phyloP scores from a whole-genome alignment of 208 protist species.

The Trypanosoma lewisi region DNA sequence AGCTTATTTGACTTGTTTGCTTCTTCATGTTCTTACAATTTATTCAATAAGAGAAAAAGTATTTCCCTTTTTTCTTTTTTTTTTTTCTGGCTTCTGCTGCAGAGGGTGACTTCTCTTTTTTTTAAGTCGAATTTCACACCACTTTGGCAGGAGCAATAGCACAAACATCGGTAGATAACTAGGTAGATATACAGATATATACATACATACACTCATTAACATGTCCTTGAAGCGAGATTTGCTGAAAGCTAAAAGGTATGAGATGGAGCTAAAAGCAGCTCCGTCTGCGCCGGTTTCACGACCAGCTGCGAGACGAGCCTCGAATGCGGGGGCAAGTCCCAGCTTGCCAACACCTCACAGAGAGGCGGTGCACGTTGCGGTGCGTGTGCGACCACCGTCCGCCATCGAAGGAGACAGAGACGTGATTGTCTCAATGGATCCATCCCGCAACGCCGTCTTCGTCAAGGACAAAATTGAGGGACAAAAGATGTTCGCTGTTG shows the following conservation, averaged over 20 bases:
- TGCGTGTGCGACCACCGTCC: constrained; percentile 66
- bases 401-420: constrained; percentile 39
- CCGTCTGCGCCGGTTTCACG: neutral
- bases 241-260: neutral
- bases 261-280: neutral
- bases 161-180: neutral
- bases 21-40: no score
- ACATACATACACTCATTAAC: neutral
- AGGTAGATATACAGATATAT: neutral
- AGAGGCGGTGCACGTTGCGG: constrained; percentile 71
- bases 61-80: neutral
- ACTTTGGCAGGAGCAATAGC: constrained; percentile 5
- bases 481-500: constrained; percentile 45
- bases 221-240: constrained; percentile 25
- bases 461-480: constrained; percentile 33
- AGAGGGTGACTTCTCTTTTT: constrained; percentile 7
- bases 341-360: constrained; percentile 4
- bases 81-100: neutral
- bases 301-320: neutral
- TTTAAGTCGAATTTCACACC: neutral
- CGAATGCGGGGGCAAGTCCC: neutral
- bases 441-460: constrained; percentile 33
- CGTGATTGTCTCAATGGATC: constrained; percentile 74
- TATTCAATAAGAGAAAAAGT: neutral
- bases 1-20: neutral